Conservation (phyloP, 176 grass and related monocot species). For the Chrysopogon serrulatus region DNA sequence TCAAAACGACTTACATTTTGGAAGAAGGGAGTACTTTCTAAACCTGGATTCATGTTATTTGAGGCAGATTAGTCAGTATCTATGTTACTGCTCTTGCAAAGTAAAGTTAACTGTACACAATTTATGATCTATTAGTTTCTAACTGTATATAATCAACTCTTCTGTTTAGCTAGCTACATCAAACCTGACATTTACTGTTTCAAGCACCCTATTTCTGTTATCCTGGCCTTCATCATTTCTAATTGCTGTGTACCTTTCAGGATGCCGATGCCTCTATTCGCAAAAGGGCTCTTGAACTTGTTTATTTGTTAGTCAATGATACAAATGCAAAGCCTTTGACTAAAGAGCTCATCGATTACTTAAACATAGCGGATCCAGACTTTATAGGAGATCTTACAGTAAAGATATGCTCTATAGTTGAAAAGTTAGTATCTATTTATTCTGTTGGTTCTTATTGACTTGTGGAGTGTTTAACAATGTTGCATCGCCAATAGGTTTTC, state of each 20-base stretch:
- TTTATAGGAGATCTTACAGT: constrained; percentile 93
- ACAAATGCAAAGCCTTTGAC: constrained; percentile 87
- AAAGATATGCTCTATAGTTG: constrained; percentile 85
- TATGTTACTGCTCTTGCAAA: not conserved
- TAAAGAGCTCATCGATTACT: constrained; percentile 86
- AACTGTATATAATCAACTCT: not conserved
- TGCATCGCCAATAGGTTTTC: constrained; percentile 70
- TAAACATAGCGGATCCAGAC: constrained; percentile 81
- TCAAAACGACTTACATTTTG: not conserved
- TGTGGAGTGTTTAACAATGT: constrained; percentile 17
- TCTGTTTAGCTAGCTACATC: not conserved
- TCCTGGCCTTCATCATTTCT: constrained; percentile 13
- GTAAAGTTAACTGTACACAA: not conserved
- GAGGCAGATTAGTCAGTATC: not conserved
- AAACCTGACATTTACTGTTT: constrained; percentile 11
- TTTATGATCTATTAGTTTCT: constrained; percentile 5
- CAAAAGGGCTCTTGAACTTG: constrained; percentile 95
- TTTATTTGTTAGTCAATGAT: constrained; percentile 84
- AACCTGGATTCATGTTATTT: constrained; percentile 12
- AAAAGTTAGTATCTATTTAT: constrained; percentile 58
- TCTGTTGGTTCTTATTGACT: constrained; percentile 1
- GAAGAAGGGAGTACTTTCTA: not conserved
- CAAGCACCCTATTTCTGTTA: not conserved
- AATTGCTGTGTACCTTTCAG: constrained; percentile 51
- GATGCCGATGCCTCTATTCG: constrained; percentile 97